Percentiles rank a stretch among this genome's conserved stretches.
phyloP scores from a whole-genome alignment of 164 flowering plant species.

The Brasenia schreberi region DNA sequence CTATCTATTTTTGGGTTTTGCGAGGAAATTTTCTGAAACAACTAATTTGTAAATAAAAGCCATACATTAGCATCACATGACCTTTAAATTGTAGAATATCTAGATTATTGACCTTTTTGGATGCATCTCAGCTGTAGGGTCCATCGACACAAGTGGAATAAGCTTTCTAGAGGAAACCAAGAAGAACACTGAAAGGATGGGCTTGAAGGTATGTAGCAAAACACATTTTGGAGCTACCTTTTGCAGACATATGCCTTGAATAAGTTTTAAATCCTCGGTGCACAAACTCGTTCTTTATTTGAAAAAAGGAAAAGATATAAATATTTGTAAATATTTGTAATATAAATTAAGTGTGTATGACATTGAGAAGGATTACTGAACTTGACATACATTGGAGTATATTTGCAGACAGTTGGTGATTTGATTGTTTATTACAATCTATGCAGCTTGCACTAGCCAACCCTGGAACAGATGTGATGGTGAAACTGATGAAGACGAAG shows the following conservation, averaged over 20 bases:
- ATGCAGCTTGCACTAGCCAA: slow-evolving; percentile 52
- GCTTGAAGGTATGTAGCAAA: slow-evolving; percentile 38
- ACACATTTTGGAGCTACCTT: not conserved
- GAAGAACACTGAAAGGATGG: slow-evolving; percentile 36
- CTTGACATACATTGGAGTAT: not conserved
- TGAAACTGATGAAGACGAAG: slow-evolving; percentile 55
- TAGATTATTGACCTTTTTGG: not conserved
- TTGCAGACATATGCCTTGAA: too few species aligned
- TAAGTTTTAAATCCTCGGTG: too few species aligned
- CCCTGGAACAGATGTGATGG: slow-evolving; percentile 67
- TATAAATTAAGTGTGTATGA: too few species aligned
- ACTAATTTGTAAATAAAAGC: too few species aligned
- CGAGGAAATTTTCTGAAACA: too few species aligned
- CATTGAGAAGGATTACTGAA: too few species aligned
- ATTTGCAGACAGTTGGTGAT: not conserved
- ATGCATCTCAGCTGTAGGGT: slow-evolving; percentile 36
- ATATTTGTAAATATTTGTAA: too few species aligned
- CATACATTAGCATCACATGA: too few species aligned
- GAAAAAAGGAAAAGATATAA: too few species aligned
- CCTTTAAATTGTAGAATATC: too few species aligned
- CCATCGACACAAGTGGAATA: slow-evolving; percentile 81
- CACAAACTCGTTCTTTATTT: too few species aligned
- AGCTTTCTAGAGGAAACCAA: slow-evolving; percentile 62
- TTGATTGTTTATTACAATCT: not conserved
- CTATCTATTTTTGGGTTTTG: too few species aligned